A percentile compares a stretch with the other conserved stretches of the same genome.
phyloP scores from a whole-genome alignment of 2,329 filamentous ascomycete species.

The Sclerotinia glacialis region DNA sequence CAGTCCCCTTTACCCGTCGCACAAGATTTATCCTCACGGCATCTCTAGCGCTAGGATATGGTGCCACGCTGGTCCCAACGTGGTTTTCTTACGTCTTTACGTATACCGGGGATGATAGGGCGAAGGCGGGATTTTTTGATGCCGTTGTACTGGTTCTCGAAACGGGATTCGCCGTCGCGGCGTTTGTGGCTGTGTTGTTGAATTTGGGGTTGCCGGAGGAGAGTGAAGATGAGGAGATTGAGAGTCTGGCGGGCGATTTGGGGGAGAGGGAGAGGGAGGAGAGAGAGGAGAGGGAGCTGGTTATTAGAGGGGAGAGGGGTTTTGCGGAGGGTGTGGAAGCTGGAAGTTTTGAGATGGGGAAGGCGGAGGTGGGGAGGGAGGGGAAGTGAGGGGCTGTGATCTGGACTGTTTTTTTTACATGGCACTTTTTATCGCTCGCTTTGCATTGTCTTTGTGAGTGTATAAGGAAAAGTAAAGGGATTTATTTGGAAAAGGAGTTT shows the following conservation, averaged over 20 bases:
- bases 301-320: background rate
- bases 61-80: constrained; percentile 61
- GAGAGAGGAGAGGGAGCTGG: constrained; percentile 3
- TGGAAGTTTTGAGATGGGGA: constrained; percentile 3
- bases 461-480: too few relatives aligned
- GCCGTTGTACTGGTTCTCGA: constrained; percentile 71
- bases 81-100: constrained; percentile 73
- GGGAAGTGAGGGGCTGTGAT: background rate
- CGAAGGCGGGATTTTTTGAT: constrained; percentile 70
- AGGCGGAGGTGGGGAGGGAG: background rate
- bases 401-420: too few relatives aligned
- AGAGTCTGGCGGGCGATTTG: constrained; percentile 35
- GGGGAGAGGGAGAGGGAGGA: constrained; percentile 22
- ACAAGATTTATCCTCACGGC: constrained; percentile 81
- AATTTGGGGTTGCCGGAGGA: constrained; percentile 74
- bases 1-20: constrained; percentile 70
- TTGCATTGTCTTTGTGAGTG: too few relatives aligned
- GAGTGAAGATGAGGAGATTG: constrained; percentile 57
- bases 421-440: too few relatives aligned
- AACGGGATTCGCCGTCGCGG: constrained; percentile 73
- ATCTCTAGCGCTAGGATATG: constrained; percentile 69
- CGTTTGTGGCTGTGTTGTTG: constrained; percentile 55
- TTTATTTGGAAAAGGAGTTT: too few relatives aligned
- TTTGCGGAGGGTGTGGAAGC: background rate
- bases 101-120: constrained; percentile 64